Conservation (phyloP, 1,284 basidiomycete species). For the Malassezia vespertilionis region DNA sequence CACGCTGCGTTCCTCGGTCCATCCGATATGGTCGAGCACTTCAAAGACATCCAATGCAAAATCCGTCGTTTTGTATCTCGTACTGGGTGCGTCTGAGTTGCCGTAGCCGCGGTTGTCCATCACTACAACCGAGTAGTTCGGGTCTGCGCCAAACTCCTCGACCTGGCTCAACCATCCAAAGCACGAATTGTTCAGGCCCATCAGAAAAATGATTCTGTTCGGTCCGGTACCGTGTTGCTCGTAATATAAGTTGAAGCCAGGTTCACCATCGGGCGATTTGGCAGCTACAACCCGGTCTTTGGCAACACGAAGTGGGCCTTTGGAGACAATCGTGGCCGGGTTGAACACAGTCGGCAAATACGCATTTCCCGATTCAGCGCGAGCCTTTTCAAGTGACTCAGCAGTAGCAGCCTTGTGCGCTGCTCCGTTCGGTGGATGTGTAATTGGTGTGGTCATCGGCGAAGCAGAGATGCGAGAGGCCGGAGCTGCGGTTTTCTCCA, state of each 20-base stretch:
- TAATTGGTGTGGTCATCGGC: no score
- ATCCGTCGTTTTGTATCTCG: constrained; percentile 52
- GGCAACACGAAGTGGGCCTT: constrained; percentile 21
- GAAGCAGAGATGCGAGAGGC: no score
- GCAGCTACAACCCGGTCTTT: constrained; percentile 19
- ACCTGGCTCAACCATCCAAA: constrained; percentile 49
- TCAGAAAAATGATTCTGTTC: constrained; percentile 31
- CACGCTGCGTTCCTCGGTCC: constrained; percentile 57
- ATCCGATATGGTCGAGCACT: constrained; percentile 59
- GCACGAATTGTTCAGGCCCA: constrained; percentile 48
- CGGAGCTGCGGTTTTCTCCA: no score
- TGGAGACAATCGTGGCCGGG: constrained; percentile 24
- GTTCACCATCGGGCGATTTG: constrained; percentile 10
- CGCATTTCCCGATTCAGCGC: constrained; percentile 16
- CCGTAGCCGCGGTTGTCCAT: constrained; percentile 83
- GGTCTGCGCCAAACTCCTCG: constrained; percentile 34
- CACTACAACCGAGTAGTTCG: constrained; percentile 57
- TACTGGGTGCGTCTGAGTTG: constrained; percentile 58
- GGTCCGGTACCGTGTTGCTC: constrained; percentile 44
- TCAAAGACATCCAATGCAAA: constrained; percentile 69
- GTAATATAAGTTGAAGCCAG: constrained; percentile 40
- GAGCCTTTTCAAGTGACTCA: constrained; percentile 19
- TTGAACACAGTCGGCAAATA: constrained; percentile 40
- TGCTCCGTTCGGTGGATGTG: no score
- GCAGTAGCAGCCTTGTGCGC: constrained; percentile 35